These are phyloP conservation scores for Gastrodia elata DNA, from an alignment of 106 monocot species.

Conservation along the genomic window DNA sequence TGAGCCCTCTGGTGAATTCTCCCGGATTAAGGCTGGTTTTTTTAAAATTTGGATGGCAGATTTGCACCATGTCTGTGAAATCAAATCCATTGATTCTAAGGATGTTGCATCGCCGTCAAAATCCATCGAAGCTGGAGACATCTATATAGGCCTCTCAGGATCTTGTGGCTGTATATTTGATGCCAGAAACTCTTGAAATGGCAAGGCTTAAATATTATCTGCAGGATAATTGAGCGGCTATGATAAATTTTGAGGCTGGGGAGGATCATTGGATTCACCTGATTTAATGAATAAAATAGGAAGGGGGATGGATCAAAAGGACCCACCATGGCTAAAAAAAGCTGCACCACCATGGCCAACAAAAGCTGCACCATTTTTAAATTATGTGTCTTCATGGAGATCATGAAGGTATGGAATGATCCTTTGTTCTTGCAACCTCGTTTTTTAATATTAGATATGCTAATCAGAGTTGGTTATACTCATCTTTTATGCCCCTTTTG, in stretches of 20 bases:
- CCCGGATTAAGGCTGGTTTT: conserved; percentile 19
- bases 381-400: not conserved
- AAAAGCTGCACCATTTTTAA: not conserved
- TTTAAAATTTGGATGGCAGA: conserved; percentile 50
- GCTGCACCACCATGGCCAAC: not conserved
- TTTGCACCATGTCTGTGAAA: conserved; percentile 45
- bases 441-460: not conserved
- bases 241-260: conserved; percentile 11
- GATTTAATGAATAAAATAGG: not conserved
- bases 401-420: not conserved
- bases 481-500: not conserved
- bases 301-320: not conserved
- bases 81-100: conserved; percentile 26
- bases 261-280: conserved; percentile 5
- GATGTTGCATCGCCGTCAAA: not conserved
- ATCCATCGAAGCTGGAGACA: conserved; percentile 18
- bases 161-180: not conserved
- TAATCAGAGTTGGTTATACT: not conserved
- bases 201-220: not conserved
- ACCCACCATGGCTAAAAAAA: conserved; percentile 5
- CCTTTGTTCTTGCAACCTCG: not conserved
- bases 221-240: not conserved
- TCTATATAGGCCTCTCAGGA: conserved; percentile 6
- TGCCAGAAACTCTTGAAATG: not conserved
- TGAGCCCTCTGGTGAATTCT: not conserved